Percentiles rank a stretch among this genome's conserved stretches.
These are phyloP conservation scores for Omphalotus olearius DNA, from an alignment of 1,284 basidiomycete species.

Conservation along the genomic window DNA sequence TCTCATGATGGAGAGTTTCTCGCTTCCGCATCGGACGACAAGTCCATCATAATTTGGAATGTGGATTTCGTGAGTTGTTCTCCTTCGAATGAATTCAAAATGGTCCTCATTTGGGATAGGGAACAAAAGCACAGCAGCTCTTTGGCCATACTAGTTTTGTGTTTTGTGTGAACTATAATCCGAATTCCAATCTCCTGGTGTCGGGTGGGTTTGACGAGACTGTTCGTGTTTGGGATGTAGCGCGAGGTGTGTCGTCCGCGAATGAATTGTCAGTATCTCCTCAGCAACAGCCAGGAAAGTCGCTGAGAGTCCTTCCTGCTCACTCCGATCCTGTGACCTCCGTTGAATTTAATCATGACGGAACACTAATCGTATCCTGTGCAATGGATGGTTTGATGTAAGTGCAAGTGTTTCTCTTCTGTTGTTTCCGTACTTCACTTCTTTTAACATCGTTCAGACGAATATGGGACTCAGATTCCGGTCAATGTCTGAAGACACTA, in stretches of 20 bases:
- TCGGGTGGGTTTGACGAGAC: conserved; percentile 95
- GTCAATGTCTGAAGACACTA: conserved; percentile 95
- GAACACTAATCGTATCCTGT: conserved; percentile 89
- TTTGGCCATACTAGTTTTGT: conserved; percentile 94
- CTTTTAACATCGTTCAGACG: conserved; percentile 49
- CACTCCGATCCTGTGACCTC: conserved; percentile 96
- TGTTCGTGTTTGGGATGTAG: conserved; percentile 94
- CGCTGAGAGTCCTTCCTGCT: conserved; percentile 82
- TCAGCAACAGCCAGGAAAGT: conserved; percentile 47
- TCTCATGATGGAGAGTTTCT: conserved; percentile 77
- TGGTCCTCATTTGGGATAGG: conserved; percentile 33
- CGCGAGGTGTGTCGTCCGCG: conserved; percentile 53
- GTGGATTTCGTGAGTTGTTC: conserved; percentile 53
- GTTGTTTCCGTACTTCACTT: background rate
- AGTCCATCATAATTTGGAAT: conserved; percentile 79
- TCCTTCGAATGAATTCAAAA: conserved; percentile 2
- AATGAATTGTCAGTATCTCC: background rate
- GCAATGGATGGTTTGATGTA: conserved; percentile 97
- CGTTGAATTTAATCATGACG: conserved; percentile 91
- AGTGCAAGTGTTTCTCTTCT: conserved; percentile 26
- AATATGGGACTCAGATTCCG: conserved; percentile 94
- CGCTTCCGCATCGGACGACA: conserved; percentile 90
- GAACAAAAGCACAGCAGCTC: conserved; percentile 46
- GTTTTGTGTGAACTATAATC: conserved; percentile 90
- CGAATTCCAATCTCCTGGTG: conserved; percentile 82